A percentile compares a stretch with the other conserved stretches of the same genome.
These are phyloP conservation scores for Schizochytrium sp. DNA, from an alignment of 108 stramenopile species.

Conservation along the genomic window DNA sequence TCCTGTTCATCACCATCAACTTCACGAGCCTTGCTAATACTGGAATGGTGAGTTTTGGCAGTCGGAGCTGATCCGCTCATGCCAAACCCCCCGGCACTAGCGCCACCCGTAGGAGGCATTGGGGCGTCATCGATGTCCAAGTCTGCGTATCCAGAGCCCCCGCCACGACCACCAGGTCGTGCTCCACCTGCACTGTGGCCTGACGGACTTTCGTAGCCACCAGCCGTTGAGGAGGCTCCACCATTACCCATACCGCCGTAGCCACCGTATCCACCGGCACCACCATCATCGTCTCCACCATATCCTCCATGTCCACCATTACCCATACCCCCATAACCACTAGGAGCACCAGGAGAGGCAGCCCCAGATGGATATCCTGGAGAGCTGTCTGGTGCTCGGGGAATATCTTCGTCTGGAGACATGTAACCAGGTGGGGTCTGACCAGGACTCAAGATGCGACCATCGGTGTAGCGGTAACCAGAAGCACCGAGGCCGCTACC, in stretches of 20 bases:
- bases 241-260: background rate
- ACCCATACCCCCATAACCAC: background rate
- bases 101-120: background rate
- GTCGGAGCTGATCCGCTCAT: background rate
- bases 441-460: constrained; percentile 48
- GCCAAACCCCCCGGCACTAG: background rate
- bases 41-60: background rate
- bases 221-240: background rate
- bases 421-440: constrained; percentile 1
- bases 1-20: background rate
- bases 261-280: background rate
- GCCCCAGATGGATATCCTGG: background rate
- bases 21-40: background rate
- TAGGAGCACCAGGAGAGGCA: background rate
- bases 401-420: constrained; percentile 17
- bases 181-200: background rate
- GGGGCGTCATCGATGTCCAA: background rate
- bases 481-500: constrained; percentile 18
- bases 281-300: background rate
- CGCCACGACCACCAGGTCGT: background rate
- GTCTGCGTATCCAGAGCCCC: background rate
- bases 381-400: background rate
- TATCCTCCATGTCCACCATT: background rate
- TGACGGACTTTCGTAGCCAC: background rate
- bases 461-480: constrained; percentile 47